Conservation (phyloP, 1,139 yeast genomes). For the Yamadazyma dendronema region DNA sequence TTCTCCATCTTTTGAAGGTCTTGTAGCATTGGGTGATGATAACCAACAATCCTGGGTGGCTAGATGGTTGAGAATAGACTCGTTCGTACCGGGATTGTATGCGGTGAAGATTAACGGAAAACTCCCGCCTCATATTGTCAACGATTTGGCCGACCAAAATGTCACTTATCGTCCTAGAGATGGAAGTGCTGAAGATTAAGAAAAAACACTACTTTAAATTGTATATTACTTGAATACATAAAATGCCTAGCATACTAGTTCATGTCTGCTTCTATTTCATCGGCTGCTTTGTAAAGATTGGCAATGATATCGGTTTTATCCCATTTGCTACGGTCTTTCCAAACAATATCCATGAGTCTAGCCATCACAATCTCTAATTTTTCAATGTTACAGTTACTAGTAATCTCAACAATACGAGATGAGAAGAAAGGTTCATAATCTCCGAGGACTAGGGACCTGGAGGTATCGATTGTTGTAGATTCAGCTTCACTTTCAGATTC, state of each 20-base stretch:
- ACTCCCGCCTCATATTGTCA: conserved; percentile 81
- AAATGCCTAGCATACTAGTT: conserved; percentile 2
- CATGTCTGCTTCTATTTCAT: conserved; percentile 11
- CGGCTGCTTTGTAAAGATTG: conserved; percentile 23
- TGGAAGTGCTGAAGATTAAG: conserved; percentile 86
- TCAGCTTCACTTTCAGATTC: conserved; percentile 26
- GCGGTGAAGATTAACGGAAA: conserved; percentile 94
- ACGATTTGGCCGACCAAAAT: conserved; percentile 68
- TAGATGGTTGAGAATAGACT: conserved; percentile 90
- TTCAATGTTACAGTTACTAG: conserved; percentile 62
- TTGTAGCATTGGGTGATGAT: conserved; percentile 87
- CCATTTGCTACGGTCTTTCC: conserved; percentile 70
- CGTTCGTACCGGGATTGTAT: conserved; percentile 84
- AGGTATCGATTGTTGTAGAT: conserved; percentile 19
- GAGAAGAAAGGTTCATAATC: conserved; percentile 19
- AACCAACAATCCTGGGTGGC: conserved; percentile 91
- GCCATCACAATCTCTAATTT: conserved; percentile 74
- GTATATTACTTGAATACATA: conserved; percentile 7
- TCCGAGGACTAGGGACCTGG: conserved; percentile 18
- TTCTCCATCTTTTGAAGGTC: conserved; percentile 94
- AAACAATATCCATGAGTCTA: conserved; percentile 66
- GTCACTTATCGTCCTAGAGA: conserved; percentile 92
- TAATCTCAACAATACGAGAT: conserved; percentile 26
- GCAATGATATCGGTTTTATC: conserved; percentile 50
- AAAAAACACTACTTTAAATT: not conserved